Conservation (phyloP, 2,329 filamentous ascomycete genomes). For the Diaporthe sp. region DNA sequence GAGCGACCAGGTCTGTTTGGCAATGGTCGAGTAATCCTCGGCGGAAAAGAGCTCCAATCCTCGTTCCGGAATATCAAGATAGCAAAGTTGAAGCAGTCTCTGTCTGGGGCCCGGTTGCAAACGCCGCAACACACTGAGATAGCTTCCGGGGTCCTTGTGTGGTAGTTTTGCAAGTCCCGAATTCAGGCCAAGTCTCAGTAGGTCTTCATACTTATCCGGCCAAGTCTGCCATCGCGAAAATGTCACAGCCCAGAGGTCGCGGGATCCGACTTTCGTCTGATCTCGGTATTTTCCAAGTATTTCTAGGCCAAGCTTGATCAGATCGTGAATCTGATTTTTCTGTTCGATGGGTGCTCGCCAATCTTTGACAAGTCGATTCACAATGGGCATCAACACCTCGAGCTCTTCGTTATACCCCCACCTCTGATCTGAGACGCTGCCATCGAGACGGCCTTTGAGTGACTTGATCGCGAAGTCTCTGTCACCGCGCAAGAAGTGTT, state of each 20-base stretch:
- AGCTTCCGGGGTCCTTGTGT: background rate
- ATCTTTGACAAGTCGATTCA: background rate
- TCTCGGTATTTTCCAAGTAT: background rate
- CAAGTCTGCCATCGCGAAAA: constrained; percentile 16
- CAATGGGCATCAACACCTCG: constrained; percentile 1
- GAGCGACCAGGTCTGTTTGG: constrained; percentile 3
- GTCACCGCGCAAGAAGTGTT: background rate
- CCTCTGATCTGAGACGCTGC: constrained; percentile 4
- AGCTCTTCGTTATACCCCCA: constrained; percentile 4
- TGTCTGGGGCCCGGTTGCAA: background rate
- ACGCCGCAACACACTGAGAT: background rate
- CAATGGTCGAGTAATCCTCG: background rate
- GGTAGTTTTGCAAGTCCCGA: background rate
- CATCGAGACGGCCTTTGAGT: constrained; percentile 22
- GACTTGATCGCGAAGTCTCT: constrained; percentile 6
- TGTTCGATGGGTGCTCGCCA: background rate
- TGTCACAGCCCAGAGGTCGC: background rate
- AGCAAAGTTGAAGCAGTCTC: constrained; percentile 18
- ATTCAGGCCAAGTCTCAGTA: background rate
- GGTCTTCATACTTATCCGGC: constrained; percentile 18
- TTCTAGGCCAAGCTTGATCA: constrained; percentile 18
- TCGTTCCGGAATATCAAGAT: constrained; percentile 13
- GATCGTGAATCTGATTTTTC: background rate
- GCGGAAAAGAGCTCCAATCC: constrained; percentile 12
- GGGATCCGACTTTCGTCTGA: background rate